Evolutionary conservation across 306 rosid species (phyloP).

Genomic region (Dalbergia oliveri): DNA sequence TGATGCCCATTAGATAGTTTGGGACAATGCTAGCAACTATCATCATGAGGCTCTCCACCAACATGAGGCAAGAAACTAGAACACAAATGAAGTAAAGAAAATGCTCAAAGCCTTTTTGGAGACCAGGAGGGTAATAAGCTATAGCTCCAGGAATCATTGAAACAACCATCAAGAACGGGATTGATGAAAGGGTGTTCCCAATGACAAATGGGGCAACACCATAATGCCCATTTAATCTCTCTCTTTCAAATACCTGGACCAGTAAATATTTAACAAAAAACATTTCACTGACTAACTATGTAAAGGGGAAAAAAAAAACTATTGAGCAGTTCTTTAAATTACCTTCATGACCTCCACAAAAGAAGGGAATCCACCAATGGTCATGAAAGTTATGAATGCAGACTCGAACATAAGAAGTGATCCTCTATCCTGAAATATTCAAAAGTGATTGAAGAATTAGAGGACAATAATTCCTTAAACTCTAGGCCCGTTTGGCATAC

Average conservation of each 20-base stretch:
- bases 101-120: slow-evolving; percentile 55
- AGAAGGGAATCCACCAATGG: slow-evolving; percentile 88
- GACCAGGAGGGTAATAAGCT: slow-evolving; percentile 64
- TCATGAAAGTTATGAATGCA: slow-evolving; percentile 80
- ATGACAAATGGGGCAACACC: slow-evolving; percentile 64
- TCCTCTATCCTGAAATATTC: slow-evolving; percentile 65
- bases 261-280: too few species aligned
- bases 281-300: too few species aligned
- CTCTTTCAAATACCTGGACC: slow-evolving; percentile 64
- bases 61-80: slow-evolving; percentile 60
- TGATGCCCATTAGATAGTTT: slow-evolving; percentile 73
- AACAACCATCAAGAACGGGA: slow-evolving; percentile 59
- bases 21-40: slow-evolving; percentile 74
- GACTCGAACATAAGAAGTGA: slow-evolving; percentile 62
- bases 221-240: slow-evolving; percentile 79
- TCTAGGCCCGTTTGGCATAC: not conserved
- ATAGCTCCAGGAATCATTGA: slow-evolving; percentile 64
- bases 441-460: not conserved
- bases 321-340: not conserved
- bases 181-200: slow-evolving; percentile 67
- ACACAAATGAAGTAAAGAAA: slow-evolving; percentile 55
- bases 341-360: slow-evolving; percentile 91
- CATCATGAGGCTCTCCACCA: slow-evolving; percentile 90
- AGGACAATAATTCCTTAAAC: not conserved
- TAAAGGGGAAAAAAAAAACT: not conserved